A percentile compares a stretch with the other conserved stretches of the same genome.
Conservation (phyloP, 148 eudicot species). For the Cornus florida region DNA sequence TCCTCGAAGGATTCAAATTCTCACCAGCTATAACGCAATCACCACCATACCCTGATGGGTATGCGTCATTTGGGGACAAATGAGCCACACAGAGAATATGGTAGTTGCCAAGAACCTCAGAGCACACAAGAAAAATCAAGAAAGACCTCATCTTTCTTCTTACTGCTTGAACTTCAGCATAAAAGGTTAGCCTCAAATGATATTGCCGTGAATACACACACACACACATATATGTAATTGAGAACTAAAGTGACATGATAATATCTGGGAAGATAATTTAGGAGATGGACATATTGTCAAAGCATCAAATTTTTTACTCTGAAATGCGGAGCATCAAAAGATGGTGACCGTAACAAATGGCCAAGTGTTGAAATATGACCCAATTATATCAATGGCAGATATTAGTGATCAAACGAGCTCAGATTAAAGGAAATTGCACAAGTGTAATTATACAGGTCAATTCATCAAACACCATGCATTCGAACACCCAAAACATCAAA, state of each 20-base stretch:
- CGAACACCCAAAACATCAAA: too few relatives aligned
- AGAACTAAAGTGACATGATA: not conserved
- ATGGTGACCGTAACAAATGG: too few relatives aligned
- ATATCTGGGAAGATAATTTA: not conserved
- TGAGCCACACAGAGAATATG: slow-evolving; percentile 12
- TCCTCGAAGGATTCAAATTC: slow-evolving; percentile 28
- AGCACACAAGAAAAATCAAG: slow-evolving; percentile 15
- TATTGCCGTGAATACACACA: not conserved
- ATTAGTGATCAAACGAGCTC: not conserved
- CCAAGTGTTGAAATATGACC: too few relatives aligned
- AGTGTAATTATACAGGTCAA: too few relatives aligned
- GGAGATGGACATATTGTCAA: not conserved
- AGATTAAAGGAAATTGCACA: not conserved
- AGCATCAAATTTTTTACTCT: not conserved
- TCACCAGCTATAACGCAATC: slow-evolving; percentile 25
- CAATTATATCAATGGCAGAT: too few relatives aligned
- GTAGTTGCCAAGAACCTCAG: slow-evolving; percentile 13
- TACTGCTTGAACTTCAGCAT: not conserved
- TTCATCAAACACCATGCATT: not conserved
- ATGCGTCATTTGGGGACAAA: slow-evolving; percentile 25
- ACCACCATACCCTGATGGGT: slow-evolving; percentile 46
- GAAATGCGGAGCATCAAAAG: too few relatives aligned
- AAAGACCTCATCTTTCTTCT: slow-evolving; percentile 31
- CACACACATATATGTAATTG: not conserved
- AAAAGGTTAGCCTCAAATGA: not conserved